A percentile compares a stretch with the other conserved stretches of the same genome.
phyloP scores from a whole-genome alignment of 1,139 yeast genomes.

The Hemisphaericaspora xylanilytica region DNA sequence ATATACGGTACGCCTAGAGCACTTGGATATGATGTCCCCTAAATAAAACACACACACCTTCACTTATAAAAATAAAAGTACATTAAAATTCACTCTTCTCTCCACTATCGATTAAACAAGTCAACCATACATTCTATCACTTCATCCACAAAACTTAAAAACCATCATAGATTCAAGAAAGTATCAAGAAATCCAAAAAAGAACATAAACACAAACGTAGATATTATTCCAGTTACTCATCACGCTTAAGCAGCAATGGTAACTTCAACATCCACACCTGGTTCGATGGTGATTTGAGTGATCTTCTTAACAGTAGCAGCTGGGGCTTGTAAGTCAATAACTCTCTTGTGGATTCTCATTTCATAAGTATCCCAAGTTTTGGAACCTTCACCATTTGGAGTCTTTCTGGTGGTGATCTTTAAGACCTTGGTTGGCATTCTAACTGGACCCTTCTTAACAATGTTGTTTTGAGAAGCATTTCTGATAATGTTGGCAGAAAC shows the following conservation, averaged over 20 bases:
- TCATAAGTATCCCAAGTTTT: constrained; percentile 99
- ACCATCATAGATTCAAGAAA: background rate
- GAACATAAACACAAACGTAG: too few relatives aligned
- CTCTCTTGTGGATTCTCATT: constrained; percentile 99
- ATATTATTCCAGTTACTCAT: too few relatives aligned
- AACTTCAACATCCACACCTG: constrained; percentile 47
- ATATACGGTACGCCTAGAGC: constrained; percentile 66
- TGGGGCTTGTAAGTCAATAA: constrained; percentile 97
- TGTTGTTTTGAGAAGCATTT: constrained; percentile 81
- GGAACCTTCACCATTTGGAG: constrained; percentile 99
- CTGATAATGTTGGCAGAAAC: constrained; percentile 82
- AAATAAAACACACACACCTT: background rate
- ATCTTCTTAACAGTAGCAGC: constrained; percentile 91
- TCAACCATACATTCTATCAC: background rate
- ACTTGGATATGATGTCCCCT: constrained; percentile 36
- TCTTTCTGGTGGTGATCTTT: constrained; percentile 99
- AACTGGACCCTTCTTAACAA: constrained; percentile 97
- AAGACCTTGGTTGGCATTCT: constrained; percentile 99
- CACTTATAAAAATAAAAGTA: background rate
- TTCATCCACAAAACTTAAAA: background rate
- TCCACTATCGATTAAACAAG: too few relatives aligned
- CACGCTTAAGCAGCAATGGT: constrained; percentile 37
- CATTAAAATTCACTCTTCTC: background rate
- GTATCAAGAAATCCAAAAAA: background rate
- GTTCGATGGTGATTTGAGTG: constrained; percentile 85